These are phyloP conservation scores for Westerdykella aurantiaca DNA, from an alignment of 2,329 filamentous ascomycete species.

Conservation along the genomic window DNA sequence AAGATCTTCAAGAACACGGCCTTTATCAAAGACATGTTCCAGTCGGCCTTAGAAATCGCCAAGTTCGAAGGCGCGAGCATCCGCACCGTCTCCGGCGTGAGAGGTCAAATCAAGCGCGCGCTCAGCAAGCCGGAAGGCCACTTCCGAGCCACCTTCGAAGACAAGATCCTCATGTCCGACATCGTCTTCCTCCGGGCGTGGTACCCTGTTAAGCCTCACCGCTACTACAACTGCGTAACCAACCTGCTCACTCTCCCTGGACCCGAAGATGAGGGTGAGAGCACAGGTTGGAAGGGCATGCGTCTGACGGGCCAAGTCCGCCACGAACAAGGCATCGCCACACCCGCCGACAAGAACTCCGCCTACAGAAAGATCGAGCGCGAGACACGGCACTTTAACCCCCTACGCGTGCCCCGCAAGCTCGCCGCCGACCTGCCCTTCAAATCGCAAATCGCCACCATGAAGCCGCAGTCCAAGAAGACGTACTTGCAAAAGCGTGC, in stretches of 20 bases:
- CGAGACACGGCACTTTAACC: conserved; percentile 48
- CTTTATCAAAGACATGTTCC: conserved; percentile 99
- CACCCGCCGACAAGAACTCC: conserved; percentile 76
- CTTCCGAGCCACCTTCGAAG: conserved; percentile 96
- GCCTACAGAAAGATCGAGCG: conserved; percentile 65
- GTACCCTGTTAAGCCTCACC: conserved; percentile 91
- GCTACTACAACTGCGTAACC: conserved; percentile 94
- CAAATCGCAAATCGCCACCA: conserved; percentile 81
- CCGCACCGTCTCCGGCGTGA: conserved; percentile 89
- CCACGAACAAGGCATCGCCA: conserved; percentile 65
- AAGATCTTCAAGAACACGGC: conserved; percentile 99
- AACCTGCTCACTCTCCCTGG: conserved; percentile 67
- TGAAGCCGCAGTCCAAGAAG: conserved; percentile 69
- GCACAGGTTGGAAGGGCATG: conserved; percentile 74
- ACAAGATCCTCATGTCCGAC: conserved; percentile 95
- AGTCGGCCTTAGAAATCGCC: conserved; percentile 82
- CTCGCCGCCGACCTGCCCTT: conserved; percentile 82
- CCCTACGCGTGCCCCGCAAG: conserved; percentile 68
- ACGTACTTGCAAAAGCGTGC: conserved; percentile 96
- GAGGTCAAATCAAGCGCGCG: conserved; percentile 95
- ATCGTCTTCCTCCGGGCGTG: conserved; percentile 94
- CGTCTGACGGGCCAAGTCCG: conserved; percentile 89
- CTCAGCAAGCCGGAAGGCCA: conserved; percentile 89
- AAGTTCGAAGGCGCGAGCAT: conserved; percentile 97
- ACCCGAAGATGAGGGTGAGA: conserved; percentile 25